Evolutionary conservation across 192 early-diverging fungal genomes (phyloP), one percentile per base, ranked within the genome.

Genomic region (Pecoramyces ruminantium): DNA sequence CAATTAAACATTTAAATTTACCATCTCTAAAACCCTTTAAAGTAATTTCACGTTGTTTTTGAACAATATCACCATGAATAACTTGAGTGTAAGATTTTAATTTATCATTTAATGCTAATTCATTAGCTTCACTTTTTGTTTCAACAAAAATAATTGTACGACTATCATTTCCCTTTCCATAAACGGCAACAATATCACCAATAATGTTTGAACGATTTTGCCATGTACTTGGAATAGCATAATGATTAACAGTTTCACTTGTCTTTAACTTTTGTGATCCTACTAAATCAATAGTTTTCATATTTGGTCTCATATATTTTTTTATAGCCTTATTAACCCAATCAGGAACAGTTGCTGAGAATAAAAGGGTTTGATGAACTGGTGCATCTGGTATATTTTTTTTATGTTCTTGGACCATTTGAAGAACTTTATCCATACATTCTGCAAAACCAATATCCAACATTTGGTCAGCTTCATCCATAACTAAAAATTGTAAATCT

Each of bases 101-200:
- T 85, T 95, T 95, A 27, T 92, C 92, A 82, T 94, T 92, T 81
- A 93, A 82, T 29, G 86, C 92, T 29, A 95, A 85, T 82, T 95
- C 94, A 84, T 93, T 94, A 28, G 93, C 95, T 88, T 92, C 95
- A 82, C 89, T 90, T 86, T 97, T 98, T 80, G 95, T 98, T 85
- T 97, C 95, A 30, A 94, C 95, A 85, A 98, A 98, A 81, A 98
- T 94, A 79, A 98, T 96, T 0, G 93, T 93, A 81, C 94, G 90
- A 28, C 27, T 29, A 77, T 88, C 87, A 42, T 90, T 88, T 28
- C 86, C 87, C 6, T 85, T 80, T 79, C 94, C 97, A 85, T 98
- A 95, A 27, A 95, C 93, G 29, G 94, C 90, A 17, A 97, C 94
- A 77, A 98, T 94, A 85, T 98, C 97, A 27, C 94, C 96, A 40